phyloP scores from a whole-genome alignment of 352 stramenopile genomes.

The Lagenidium giganteum region DNA sequence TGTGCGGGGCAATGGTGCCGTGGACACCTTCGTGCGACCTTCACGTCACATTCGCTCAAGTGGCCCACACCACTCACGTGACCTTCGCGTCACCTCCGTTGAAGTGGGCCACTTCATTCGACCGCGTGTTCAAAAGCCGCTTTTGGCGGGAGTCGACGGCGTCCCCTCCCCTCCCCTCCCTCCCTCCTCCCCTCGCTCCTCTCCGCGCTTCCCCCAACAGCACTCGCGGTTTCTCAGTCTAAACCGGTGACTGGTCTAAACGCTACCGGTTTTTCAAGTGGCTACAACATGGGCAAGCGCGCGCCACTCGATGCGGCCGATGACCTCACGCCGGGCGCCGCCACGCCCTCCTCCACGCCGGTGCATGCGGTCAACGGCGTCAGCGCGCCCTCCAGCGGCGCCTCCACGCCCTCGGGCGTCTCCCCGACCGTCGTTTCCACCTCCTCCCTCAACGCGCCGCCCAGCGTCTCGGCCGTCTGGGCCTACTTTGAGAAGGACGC shows the following conservation, averaged over 20 bases:
- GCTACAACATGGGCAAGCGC: conserved; percentile 23
- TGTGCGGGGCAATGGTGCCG: conserved; percentile 2
- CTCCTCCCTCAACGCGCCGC: conserved; percentile 23
- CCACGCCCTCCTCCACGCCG: conserved; percentile 1
- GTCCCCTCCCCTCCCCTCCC: conserved; percentile 4
- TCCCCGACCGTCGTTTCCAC: neutral
- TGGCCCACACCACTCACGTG: conserved; percentile 8
- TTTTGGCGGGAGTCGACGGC: too few relatives aligned
- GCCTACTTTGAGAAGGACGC: conserved; percentile 79
- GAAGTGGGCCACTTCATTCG: conserved; percentile 8
- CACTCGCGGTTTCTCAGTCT: too few relatives aligned
- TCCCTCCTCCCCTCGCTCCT: neutral
- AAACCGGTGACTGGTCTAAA: conserved; percentile 18
- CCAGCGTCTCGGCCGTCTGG: conserved; percentile 78
- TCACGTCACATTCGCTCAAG: neutral
- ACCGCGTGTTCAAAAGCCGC: conserved; percentile 6
- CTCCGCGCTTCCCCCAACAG: conserved; percentile 4
- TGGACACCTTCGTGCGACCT: conserved; percentile 21
- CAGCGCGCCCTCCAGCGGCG: neutral
- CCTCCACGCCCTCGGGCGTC: neutral
- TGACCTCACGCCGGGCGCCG: conserved; percentile 3
- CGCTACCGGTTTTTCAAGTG: conserved; percentile 19
- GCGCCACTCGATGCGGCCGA: conserved; percentile 11
- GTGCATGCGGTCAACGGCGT: neutral
- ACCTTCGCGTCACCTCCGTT: conserved; percentile 5